phyloP scores from a whole-genome alignment of 2,329 filamentous ascomycete species.

The Metarhizium sp. region DNA sequence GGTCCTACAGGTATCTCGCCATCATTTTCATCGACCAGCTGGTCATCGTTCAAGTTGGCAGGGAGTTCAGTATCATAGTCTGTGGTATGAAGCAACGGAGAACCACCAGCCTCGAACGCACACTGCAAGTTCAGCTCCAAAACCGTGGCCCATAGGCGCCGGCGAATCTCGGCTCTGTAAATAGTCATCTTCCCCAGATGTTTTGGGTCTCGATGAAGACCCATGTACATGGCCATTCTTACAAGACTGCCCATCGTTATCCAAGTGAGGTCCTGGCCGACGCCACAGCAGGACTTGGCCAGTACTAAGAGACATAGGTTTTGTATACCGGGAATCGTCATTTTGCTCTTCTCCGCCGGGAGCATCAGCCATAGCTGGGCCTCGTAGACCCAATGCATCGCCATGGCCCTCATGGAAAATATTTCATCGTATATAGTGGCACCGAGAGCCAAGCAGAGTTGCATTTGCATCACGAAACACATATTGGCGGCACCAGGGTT shows the following conservation, averaged over 20 bases:
- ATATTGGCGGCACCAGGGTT: constrained; percentile 27
- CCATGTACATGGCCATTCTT: constrained; percentile 48
- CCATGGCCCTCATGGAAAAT: constrained; percentile 31
- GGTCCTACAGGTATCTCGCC: constrained; percentile 7
- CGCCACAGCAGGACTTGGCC: constrained; percentile 36
- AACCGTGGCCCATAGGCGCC: constrained; percentile 47
- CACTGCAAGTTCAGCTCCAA: constrained; percentile 44
- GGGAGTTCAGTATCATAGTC: constrained; percentile 43
- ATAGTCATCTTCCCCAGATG: constrained; percentile 36
- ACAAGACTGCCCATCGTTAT: constrained; percentile 39
- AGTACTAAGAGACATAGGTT: constrained; percentile 41
- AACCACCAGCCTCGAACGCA: constrained; percentile 40
- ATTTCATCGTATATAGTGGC: constrained; percentile 35
- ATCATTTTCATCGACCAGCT: constrained; percentile 31
- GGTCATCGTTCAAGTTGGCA: constrained; percentile 41
- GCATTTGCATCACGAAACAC: constrained; percentile 41
- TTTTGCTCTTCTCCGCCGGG: constrained; percentile 36
- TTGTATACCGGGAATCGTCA: constrained; percentile 41
- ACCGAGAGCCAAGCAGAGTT: constrained; percentile 44
- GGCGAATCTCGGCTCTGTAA: constrained; percentile 42
- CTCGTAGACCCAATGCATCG: constrained; percentile 42
- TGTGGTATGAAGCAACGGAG: constrained; percentile 33
- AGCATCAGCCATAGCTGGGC: constrained; percentile 40
- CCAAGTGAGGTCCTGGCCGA: constrained; percentile 44
- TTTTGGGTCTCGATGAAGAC: constrained; percentile 47